Conservation (phyloP, 1,284 basidiomycete species). For the Trichosporon sp. region DNA sequence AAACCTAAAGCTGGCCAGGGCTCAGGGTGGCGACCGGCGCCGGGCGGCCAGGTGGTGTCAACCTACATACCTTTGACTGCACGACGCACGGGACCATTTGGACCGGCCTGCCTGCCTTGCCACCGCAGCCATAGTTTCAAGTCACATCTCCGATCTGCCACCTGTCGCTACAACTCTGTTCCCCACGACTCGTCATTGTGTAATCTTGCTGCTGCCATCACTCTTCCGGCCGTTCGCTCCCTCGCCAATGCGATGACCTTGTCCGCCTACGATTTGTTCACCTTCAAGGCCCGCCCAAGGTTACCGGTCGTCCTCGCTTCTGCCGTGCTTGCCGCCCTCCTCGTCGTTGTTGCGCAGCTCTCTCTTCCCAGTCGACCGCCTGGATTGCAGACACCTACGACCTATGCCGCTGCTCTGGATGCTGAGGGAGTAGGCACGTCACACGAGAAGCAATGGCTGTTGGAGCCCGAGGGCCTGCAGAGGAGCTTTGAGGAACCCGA, state of each 20-base stretch:
- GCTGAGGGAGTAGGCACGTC: neutral
- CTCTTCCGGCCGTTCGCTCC: neutral
- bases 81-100: neutral
- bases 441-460: neutral
- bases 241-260: neutral
- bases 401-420: neutral
- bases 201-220: neutral
- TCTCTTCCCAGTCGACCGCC: neutral
- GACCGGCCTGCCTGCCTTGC: neutral
- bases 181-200: neutral
- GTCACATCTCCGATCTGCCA: neutral
- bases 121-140: neutral
- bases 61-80: neutral
- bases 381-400: neutral
- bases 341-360: neutral
- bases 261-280: slow-evolving; percentile 5
- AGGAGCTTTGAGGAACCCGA: slow-evolving; percentile 47
- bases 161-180: neutral
- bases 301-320: neutral
- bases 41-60: neutral
- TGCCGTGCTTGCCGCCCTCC: neutral
- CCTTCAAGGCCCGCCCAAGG: neutral
- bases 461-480: neutral
- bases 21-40: neutral
- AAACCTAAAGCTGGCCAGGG: neutral